phyloP scores from a whole-genome alignment of 202 grass and related monocot genomes.

The Zoysia matrella region DNA sequence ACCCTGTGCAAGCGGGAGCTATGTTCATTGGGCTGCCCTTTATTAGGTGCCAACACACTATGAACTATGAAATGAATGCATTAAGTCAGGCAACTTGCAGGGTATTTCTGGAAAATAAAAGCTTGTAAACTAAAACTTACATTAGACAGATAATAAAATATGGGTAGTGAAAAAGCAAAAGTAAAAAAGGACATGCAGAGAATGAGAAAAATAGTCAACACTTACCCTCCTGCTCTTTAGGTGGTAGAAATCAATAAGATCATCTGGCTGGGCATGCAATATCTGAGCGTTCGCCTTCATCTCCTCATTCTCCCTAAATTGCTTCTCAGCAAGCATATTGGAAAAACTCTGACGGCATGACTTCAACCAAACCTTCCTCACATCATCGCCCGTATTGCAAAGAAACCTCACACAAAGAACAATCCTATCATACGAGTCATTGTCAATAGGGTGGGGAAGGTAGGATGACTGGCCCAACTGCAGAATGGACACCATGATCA shows the following conservation, averaged over 20 bases:
- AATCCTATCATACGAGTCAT: constrained; percentile 73
- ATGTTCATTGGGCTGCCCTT: too few relatives aligned
- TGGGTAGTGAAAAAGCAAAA: constrained; percentile 7
- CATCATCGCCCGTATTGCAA: constrained; percentile 69
- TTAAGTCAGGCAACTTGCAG: background rate
- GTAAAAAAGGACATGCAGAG: background rate
- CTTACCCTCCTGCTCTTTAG: constrained; percentile 80
- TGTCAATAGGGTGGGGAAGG: constrained; percentile 67
- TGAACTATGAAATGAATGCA: background rate
- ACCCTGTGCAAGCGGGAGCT: too few relatives aligned
- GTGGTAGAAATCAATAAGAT: constrained; percentile 90
- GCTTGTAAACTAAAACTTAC: constrained; percentile 4
- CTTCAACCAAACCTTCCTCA: constrained; percentile 74
- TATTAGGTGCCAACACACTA: background rate
- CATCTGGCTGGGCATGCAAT: constrained; percentile 77
- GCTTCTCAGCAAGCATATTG: background rate
- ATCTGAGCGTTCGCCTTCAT: background rate
- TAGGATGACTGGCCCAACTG: constrained; percentile 70
- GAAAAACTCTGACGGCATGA: constrained; percentile 72
- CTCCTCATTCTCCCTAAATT: too few relatives aligned
- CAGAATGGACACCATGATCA: constrained; percentile 78
- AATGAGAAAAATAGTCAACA: background rate
- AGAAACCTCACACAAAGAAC: constrained; percentile 76
- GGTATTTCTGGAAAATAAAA: background rate
- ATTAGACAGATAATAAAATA: background rate